Percentiles rank a stretch among this genome's conserved stretches.
These are phyloP conservation scores for Colletotrichum tabaci DNA, from an alignment of 2,329 filamentous ascomycete species.

Conservation along the genomic window DNA sequence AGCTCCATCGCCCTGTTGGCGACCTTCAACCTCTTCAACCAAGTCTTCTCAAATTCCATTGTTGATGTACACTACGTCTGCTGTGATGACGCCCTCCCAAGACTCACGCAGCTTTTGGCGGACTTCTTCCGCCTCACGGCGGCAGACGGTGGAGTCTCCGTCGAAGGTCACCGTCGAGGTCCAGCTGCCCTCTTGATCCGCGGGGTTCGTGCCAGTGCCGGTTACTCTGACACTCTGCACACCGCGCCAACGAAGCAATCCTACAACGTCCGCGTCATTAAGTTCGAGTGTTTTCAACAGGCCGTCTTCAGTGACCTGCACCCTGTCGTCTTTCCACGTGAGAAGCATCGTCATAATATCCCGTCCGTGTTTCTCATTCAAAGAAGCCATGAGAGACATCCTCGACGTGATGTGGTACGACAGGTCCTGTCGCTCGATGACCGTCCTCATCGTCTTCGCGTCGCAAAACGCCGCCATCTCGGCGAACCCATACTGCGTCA, in stretches of 20 bases:
- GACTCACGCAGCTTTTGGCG: not conserved
- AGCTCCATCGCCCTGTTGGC: not conserved
- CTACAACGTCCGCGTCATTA: not conserved
- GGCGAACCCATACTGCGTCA: not conserved
- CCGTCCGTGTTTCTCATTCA: not conserved
- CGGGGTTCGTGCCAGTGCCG: not conserved
- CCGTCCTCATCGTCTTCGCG: not conserved
- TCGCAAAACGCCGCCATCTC: not conserved
- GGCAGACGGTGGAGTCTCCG: not conserved
- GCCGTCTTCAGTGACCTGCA: not conserved
- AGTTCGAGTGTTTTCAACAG: not conserved
- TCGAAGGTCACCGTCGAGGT: not conserved
- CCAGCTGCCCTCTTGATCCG: not conserved
- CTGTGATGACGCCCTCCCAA: not conserved
- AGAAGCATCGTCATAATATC: not conserved
- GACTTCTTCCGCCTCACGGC: not conserved
- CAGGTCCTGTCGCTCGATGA: not conserved
- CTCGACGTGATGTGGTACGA: not conserved
- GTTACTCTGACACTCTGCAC: not conserved
- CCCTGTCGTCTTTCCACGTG: not conserved
- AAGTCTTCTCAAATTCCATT: too few relatives aligned
- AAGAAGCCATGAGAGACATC: not conserved
- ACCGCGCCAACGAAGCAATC: not conserved
- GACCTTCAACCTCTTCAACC: not conserved
- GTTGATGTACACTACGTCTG: not conserved